Evolutionary conservation across 345 rosid species (phyloP).

Genomic region (Heritiera fomes): DNA sequence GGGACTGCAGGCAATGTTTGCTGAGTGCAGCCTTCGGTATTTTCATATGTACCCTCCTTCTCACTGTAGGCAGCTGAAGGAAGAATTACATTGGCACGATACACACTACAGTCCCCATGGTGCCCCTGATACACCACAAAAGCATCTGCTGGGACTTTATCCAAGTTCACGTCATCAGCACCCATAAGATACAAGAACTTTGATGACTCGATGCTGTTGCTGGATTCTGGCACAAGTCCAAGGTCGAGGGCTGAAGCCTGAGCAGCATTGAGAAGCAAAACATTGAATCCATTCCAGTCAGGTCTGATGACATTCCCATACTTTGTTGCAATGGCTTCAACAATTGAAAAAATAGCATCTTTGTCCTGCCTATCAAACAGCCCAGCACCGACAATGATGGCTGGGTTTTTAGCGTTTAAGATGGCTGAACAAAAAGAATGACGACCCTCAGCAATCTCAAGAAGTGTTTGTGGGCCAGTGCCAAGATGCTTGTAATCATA

Average conservation of each 20-base stretch:
- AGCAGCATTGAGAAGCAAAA: constrained; percentile 83
- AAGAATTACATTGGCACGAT: constrained; percentile 89
- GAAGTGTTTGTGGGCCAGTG: constrained; percentile 76
- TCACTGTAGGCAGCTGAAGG: constrained; percentile 92
- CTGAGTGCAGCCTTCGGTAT: constrained; percentile 88
- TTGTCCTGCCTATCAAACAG: constrained; percentile 78
- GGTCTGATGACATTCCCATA: constrained; percentile 71
- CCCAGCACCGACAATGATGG: constrained; percentile 85
- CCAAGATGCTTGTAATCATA: constrained; percentile 88
- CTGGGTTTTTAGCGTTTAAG: constrained; percentile 83
- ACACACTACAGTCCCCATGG: constrained; percentile 86
- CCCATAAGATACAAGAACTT: constrained; percentile 96
- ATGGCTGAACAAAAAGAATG: constrained; percentile 72
- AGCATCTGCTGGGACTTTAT: constrained; percentile 81
- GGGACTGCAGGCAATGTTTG: constrained; percentile 97
- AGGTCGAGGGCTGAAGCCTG: constrained; percentile 99
- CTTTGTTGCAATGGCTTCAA: constrained; percentile 73
- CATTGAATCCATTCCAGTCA: constrained; percentile 96
- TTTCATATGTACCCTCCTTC: constrained; percentile 93
- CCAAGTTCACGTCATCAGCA: constrained; percentile 84
- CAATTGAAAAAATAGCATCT: constrained; percentile 71
- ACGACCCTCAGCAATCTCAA: constrained; percentile 74
- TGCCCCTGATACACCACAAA: constrained; percentile 97
- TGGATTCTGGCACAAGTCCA: constrained; percentile 83
- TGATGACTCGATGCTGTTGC: constrained; percentile 65